phyloP scores from a whole-genome alignment of 257 asterid species.

The Primulina eburnea region DNA sequence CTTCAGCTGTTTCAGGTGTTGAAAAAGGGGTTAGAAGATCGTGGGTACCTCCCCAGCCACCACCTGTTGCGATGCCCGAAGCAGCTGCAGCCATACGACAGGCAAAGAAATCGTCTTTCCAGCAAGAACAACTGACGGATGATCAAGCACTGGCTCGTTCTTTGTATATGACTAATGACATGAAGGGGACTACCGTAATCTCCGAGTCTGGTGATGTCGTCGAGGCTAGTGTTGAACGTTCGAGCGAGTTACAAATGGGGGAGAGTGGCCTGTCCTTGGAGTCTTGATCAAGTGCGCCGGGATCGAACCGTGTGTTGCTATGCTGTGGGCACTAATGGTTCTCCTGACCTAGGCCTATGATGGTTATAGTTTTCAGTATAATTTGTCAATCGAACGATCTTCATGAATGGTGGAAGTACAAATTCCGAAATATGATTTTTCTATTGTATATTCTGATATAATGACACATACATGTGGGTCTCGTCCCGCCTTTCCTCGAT shows the following conservation, averaged over 20 bases:
- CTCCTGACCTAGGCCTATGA: too few relatives aligned
- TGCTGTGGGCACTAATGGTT: too few relatives aligned
- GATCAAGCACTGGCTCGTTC: constrained; percentile 58
- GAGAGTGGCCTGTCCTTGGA: constrained; percentile 40
- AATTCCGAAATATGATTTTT: too few relatives aligned
- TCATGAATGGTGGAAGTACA: too few relatives aligned
- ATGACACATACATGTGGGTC: too few relatives aligned
- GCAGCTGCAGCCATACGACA: constrained; percentile 97
- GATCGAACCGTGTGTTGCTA: neutral
- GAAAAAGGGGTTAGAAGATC: constrained; percentile 50
- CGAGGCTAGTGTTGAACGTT: constrained; percentile 41
- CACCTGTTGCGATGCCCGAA: constrained; percentile 88
- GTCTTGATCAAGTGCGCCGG: neutral
- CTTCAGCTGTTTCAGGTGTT: constrained; percentile 26
- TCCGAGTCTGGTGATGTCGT: constrained; percentile 64
- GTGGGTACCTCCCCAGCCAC: constrained; percentile 98
- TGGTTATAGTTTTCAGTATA: too few relatives aligned
- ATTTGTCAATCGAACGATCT: too few relatives aligned
- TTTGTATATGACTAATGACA: constrained; percentile 48
- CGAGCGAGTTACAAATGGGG: constrained; percentile 26
- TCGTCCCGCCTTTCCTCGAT: neutral
- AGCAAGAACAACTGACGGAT: constrained; percentile 31
- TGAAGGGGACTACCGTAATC: constrained; percentile 60
- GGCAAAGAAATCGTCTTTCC: constrained; percentile 52
- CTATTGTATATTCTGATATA: too few relatives aligned